Conservation (phyloP, 2,329 filamentous ascomycete species). For the Alternaria sp. region DNA sequence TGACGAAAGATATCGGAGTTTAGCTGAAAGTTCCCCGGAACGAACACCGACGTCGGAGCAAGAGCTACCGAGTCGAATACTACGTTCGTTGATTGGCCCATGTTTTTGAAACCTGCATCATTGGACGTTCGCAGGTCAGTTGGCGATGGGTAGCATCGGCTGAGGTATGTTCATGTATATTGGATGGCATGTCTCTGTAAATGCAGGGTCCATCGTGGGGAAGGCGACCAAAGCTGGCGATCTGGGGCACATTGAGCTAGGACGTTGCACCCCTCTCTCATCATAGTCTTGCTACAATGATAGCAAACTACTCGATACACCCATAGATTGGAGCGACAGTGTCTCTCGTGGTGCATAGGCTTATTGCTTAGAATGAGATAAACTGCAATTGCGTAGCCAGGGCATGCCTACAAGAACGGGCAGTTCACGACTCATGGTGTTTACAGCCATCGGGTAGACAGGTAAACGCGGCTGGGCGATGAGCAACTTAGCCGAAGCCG, state of each 20-base stretch:
- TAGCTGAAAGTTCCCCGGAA: conserved; percentile 15
- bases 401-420: background rate
- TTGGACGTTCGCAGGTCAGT: background rate
- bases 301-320: background rate
- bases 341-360: background rate
- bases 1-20: conserved; percentile 12
- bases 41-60: conserved; percentile 31
- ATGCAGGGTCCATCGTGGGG: conserved; percentile 1
- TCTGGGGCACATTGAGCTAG: background rate
- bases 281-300: background rate
- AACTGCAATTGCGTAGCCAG: background rate
- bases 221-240: background rate
- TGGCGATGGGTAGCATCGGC: conserved; percentile 13
- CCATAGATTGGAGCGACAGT: background rate
- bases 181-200: background rate
- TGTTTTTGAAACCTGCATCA: background rate
- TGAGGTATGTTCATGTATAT: conserved; percentile 1
- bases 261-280: background rate
- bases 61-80: conserved; percentile 14
- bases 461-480: background rate
- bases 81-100: conserved; percentile 15
- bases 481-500: conserved; percentile 6
- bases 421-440: conserved; percentile 2
- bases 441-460: background rate
- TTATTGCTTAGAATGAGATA: background rate